Evolutionary conservation across 768 basidiomycete species (phyloP).

Genomic region (Coprinopsis sp.): DNA sequence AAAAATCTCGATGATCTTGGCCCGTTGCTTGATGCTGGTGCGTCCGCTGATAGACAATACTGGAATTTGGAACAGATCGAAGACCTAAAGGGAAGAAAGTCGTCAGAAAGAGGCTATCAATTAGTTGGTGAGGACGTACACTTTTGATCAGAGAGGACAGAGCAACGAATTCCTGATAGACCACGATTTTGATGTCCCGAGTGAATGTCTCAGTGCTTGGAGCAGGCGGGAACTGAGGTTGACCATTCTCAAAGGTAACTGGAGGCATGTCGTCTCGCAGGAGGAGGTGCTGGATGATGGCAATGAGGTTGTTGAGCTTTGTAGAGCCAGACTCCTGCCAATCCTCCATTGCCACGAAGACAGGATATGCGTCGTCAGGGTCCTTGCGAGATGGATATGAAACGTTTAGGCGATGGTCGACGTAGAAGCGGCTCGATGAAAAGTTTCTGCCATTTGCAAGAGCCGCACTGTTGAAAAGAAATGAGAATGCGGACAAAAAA

Average conservation of each 20-base stretch:
- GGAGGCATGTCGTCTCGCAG: slow-evolving; percentile 14
- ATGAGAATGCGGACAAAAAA: neutral
- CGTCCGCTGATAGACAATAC: slow-evolving; percentile 13
- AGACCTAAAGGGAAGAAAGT: neutral
- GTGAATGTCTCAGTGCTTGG: slow-evolving; percentile 2
- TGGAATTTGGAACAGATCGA: neutral
- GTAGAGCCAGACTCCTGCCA: slow-evolving; percentile 16
- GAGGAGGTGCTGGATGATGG: slow-evolving; percentile 11
- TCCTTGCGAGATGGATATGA: slow-evolving; percentile 12
- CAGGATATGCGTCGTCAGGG: slow-evolving; percentile 9
- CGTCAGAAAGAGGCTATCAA: neutral
- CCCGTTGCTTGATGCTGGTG: slow-evolving; percentile 7
- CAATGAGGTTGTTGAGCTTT: slow-evolving; percentile 15
- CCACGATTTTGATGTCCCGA: slow-evolving; percentile 8
- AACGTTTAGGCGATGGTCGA: slow-evolving; percentile 14
- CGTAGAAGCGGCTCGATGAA: slow-evolving; percentile 14
- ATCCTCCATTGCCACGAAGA: slow-evolving; percentile 10
- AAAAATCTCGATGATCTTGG: slow-evolving; percentile 13
- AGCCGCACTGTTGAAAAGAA: slow-evolving; percentile 6
- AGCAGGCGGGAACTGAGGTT: slow-evolving; percentile 8
- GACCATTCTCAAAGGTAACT: slow-evolving; percentile 14
- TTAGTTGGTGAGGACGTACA: slow-evolving; percentile 9
- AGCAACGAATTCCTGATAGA: slow-evolving; percentile 21
- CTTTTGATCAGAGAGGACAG: slow-evolving; percentile 13
- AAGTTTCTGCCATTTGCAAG: slow-evolving; percentile 9